phyloP scores from a whole-genome alignment of 352 stramenopile species.

The Plasmopara viticola region DNA sequence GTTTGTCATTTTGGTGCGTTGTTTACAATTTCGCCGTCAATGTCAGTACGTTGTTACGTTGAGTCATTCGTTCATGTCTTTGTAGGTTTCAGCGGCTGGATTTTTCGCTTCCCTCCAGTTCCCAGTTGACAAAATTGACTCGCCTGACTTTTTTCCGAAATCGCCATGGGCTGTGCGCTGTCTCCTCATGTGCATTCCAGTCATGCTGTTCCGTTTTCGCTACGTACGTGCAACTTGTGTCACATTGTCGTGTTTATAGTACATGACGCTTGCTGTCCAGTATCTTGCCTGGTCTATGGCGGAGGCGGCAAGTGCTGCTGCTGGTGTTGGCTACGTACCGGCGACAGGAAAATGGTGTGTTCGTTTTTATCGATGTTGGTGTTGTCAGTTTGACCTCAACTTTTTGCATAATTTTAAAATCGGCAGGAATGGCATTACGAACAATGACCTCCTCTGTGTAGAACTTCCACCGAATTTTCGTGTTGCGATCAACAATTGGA shows the following conservation, averaged over 20 bases:
- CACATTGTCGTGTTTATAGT: background rate
- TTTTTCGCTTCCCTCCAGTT: slow-evolving; percentile 73
- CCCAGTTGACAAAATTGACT: slow-evolving; percentile 76
- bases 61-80: background rate
- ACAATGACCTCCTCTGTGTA: slow-evolving; percentile 80
- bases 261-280: slow-evolving; percentile 22
- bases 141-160: slow-evolving; percentile 62
- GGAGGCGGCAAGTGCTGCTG: slow-evolving; percentile 61
- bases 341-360: slow-evolving; percentile 69
- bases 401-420: background rate
- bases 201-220: slow-evolving; percentile 80
- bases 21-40: background rate
- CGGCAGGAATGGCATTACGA: slow-evolving; percentile 76
- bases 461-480: slow-evolving; percentile 83
- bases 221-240: slow-evolving; percentile 42
- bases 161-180: slow-evolving; percentile 53
- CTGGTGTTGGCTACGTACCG: slow-evolving; percentile 73
- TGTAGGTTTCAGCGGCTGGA: slow-evolving; percentile 53
- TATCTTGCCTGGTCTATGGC: slow-evolving; percentile 86
- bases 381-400: background rate
- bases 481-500: slow-evolving; percentile 86
- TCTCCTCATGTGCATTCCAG: slow-evolving; percentile 60
- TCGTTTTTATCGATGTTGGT: background rate
- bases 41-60: background rate
- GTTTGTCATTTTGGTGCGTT: slow-evolving; percentile 59